Percentiles rank a stretch among this genome's conserved stretches.
Conservation (phyloP, 2,329 filamentous ascomycete genomes). For the Colletotrichum phormii region DNA sequence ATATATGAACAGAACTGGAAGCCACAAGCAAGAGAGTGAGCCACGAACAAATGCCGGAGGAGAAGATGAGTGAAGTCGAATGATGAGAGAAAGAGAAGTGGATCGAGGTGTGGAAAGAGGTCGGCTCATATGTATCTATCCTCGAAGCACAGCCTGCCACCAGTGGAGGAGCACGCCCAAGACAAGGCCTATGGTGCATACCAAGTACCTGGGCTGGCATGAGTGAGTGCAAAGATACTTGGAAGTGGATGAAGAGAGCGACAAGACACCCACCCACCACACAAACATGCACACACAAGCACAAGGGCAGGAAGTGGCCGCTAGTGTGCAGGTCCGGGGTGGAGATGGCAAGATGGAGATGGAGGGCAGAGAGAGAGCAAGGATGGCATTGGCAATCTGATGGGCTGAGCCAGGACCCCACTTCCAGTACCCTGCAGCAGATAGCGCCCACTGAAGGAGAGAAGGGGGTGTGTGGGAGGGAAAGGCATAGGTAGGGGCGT, state of each 20-base stretch:
- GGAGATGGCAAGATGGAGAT: conserved; percentile 29
- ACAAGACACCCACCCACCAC: conserved; percentile 12
- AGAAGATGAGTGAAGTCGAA: conserved; percentile 38
- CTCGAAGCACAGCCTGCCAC: conserved; percentile 38
- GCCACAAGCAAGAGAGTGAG: conserved; percentile 25
- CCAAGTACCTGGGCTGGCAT: conserved; percentile 9
- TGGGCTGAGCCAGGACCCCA: conserved; percentile 35
- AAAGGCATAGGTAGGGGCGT: not conserved
- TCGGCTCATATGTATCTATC: conserved; percentile 40
- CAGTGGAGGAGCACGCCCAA: conserved; percentile 25
- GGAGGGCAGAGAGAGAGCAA: conserved; percentile 28
- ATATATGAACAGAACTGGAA: conserved; percentile 30
- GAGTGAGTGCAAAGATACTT: conserved; percentile 11
- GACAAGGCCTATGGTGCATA: conserved; percentile 12
- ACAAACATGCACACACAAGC: conserved; percentile 25
- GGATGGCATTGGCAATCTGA: conserved; percentile 31
- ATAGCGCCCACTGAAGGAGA: conserved; percentile 18
- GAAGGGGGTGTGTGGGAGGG: not conserved
- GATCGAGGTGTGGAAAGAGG: conserved; percentile 37
- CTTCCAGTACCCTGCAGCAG: conserved; percentile 30
- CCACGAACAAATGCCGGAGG: conserved; percentile 26
- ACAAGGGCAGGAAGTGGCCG: conserved; percentile 33
- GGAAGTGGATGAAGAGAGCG: conserved; percentile 4
- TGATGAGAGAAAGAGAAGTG: conserved; percentile 29
- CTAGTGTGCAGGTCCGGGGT: conserved; percentile 29